Evolutionary conservation across 306 rosid genomes (phyloP), one percentile per base, ranked within the genome.

Genomic region (Vicia villosa): DNA sequence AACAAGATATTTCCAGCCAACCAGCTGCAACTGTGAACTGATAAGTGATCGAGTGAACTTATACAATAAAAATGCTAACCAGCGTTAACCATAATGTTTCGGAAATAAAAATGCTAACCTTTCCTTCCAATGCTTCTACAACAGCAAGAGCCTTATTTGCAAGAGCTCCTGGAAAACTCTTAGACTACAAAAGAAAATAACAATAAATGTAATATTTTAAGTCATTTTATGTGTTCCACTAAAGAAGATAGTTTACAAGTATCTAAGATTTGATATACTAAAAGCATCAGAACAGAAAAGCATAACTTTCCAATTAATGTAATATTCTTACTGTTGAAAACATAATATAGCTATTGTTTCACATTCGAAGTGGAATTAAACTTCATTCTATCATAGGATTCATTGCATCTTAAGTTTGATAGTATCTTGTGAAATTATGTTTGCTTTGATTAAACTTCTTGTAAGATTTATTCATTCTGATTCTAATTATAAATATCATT

Each of bases 111-210:
- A 51, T 70, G 71, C 87, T 24, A 54, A 94, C 99, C 99, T 91
- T 94, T 79, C 99, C 99, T 80, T 91, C 99, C 81, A 94, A 85
- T 66, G 97, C 94, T 74, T 94, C 99, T 74, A 83, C 87, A 34
- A 79, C 89, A 2, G 81, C 74, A 60, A 91, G 82, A 64, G 97
- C 95, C 81, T 80, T 87, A 17, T 60, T 85, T 21, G 88, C 81
- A 69, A 94, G 88, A 70, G 84, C 77, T 81, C 92, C 88, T 8
- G 88, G 96, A 62, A 94, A 87, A 81, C 82, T 83, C 82, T 86
- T 87, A 1, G 87, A 88, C 99, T 94, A 81, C 77, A 83, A 83
- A 42, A 50, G 52, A 68, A 63, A 40, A 59, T 49, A 66, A 34
- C 38, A 34, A 68, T 54, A 68, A 60, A 41, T 69, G 49, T 64